Evolutionary conservation across 441 rosid species (phyloP), one percentile per base, ranked within the genome.

Genomic region (Gossypium schwendimanii): DNA sequence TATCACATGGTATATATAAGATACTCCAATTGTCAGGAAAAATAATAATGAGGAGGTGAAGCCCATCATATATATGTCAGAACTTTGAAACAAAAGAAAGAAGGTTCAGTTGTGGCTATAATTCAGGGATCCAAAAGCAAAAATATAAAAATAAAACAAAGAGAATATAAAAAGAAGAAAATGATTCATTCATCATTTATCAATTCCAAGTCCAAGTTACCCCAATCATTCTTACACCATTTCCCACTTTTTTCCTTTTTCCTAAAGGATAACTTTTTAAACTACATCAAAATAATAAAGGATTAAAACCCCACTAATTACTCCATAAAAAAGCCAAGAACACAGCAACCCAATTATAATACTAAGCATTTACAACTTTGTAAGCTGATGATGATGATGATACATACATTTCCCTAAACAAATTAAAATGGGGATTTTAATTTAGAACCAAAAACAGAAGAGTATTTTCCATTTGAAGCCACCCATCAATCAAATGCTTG

Each of bases 141-240:
- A 12, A 6, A 45, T 14, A 41, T 2, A 41, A 3, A 3, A 20
- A 21, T 31, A 36, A 61, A 61, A 8, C 21, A 45, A 50, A 26
- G 44, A 65, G 15, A 66, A 47, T 66, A 70, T 70, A 70, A 54
- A 21, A 55, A 17, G 10, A 50, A 20, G 62, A 54, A 70, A 71
- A 70, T 70, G 54, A 70, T 70, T 70, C 73, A 41, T 44, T 57
- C 55, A 70, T 70, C 65, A 57, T 70, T 36, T 70, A 20, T 23
- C 73, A 58, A 14, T 44, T 57, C 21, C 63, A 10, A 12, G n/a
- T 8, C 62, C 73, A 53, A 14, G 14, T 52, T 23, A 33, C 63
- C 53, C 64, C 61, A 68, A 50, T 68, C 60, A 68, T 65, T 45
- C 70, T 36, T 6, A 5, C 36, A 4, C 57, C 55, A 10, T 68